Conservation (phyloP, 2,329 filamentous ascomycete genomes). For the Biscogniauxia sp. region DNA sequence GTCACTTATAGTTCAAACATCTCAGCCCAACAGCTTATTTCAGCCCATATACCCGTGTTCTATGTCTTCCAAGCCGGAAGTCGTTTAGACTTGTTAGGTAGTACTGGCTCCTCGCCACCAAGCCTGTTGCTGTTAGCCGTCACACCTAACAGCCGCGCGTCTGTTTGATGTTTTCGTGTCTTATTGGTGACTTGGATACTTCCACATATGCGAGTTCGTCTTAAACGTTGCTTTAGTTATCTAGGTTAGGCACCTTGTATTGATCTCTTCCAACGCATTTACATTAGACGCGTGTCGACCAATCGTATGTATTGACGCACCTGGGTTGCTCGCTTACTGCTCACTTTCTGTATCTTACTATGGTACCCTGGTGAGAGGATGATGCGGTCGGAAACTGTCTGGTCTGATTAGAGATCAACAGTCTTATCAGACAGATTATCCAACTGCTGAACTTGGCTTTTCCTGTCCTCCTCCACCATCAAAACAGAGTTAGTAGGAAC, state of each 20-base stretch:
- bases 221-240: not conserved
- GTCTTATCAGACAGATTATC: not conserved
- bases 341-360: not conserved
- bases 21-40: not conserved
- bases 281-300: not conserved
- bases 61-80: not conserved
- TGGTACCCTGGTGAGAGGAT: not conserved
- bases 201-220: not conserved
- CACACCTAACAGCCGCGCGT: constrained; percentile 23
- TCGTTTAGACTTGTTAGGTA: not conserved
- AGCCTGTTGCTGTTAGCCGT: constrained; percentile 4
- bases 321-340: not conserved
- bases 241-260: not conserved
- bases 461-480: not conserved
- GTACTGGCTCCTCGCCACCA: constrained; percentile 2
- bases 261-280: not conserved
- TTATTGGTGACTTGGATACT: constrained; percentile 13
- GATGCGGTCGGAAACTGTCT: not conserved
- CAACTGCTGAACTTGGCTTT: too few species aligned
- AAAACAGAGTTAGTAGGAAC: not conserved
- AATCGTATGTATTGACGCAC: not conserved
- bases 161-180: constrained; percentile 15
- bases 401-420: not conserved
- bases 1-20: not conserved
- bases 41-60: not conserved